These are phyloP conservation scores for Pharus latifolius DNA, from an alignment of 176 grass and related monocot genomes.

Conservation along the genomic window DNA sequence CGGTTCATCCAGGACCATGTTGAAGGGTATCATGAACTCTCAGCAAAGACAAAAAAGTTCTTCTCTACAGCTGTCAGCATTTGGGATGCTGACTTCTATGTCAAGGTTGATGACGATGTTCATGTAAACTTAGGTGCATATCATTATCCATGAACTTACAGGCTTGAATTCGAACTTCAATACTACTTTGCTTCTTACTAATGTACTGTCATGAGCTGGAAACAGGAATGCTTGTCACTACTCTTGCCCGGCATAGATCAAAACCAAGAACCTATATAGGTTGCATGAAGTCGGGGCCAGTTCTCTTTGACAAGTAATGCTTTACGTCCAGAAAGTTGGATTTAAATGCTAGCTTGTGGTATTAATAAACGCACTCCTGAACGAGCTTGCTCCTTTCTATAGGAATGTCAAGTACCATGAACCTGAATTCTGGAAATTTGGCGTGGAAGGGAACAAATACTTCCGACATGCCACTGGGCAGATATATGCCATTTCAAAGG, in stretches of 20 bases:
- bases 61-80: conserved; percentile 81
- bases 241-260: conserved; percentile 69
- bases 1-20: conserved; percentile 62
- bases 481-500: conserved; percentile 85
- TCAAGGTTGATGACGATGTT: conserved; percentile 98
- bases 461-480: conserved; percentile 88
- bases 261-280: conserved; percentile 97
- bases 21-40: conserved; percentile 96
- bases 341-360: conserved; percentile 1
- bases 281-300: conserved; percentile 98
- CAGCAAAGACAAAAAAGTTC: conserved; percentile 95
- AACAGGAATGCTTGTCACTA: conserved; percentile 83
- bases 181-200: background rate
- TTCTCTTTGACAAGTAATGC: conserved; percentile 86
- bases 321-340: background rate
- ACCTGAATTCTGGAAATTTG: conserved; percentile 91
- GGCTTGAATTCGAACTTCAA: background rate
- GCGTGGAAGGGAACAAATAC: conserved; percentile 90
- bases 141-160: conserved; percentile 1
- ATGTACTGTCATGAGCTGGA: conserved; percentile 6
- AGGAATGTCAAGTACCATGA: conserved; percentile 92
- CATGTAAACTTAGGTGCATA: conserved; percentile 93
- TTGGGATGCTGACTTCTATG: conserved; percentile 95
- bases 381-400: conserved; percentile 14
- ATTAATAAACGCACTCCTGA: background rate